A percentile compares a stretch with the other conserved stretches of the same genome.
Conservation (phyloP, 2,329 filamentous ascomycete species). For the Grosmannia penicillata region DNA sequence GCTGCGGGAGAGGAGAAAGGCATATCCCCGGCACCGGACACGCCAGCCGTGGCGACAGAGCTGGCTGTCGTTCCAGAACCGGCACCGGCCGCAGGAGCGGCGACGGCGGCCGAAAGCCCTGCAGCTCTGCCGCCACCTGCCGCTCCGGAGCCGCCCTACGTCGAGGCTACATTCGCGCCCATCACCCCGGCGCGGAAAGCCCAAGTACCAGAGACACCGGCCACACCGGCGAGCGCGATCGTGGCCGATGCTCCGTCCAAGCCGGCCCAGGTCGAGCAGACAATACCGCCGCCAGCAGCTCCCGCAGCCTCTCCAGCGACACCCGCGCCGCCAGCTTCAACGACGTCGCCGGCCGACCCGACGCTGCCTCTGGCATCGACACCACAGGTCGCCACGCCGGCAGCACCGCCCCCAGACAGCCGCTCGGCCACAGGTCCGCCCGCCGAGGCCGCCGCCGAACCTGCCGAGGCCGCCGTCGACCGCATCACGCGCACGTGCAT, state of each 20-base stretch:
- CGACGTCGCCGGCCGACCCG: too few relatives aligned
- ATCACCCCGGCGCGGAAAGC: neutral
- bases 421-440: too few relatives aligned
- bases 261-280: neutral
- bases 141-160: too few relatives aligned
- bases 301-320: too few relatives aligned
- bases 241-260: too few relatives aligned
- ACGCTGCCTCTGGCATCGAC: too few relatives aligned
- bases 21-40: neutral
- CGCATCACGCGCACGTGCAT: constrained; percentile 44
- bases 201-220: too few relatives aligned
- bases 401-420: neutral
- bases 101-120: neutral
- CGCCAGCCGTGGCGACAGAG: constrained; percentile 2
- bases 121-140: too few relatives aligned
- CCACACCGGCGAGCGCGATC: too few relatives aligned
- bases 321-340: too few relatives aligned
- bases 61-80: neutral
- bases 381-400: too few relatives aligned
- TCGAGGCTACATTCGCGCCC: too few relatives aligned
- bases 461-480: constrained; percentile 18
- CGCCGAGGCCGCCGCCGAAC: constrained; percentile 8
- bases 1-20: neutral
- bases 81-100: neutral
- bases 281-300: neutral